Base-by-base conservation (phyloP, 345 rosid species). In the Aethionema arabicum region DNA sequence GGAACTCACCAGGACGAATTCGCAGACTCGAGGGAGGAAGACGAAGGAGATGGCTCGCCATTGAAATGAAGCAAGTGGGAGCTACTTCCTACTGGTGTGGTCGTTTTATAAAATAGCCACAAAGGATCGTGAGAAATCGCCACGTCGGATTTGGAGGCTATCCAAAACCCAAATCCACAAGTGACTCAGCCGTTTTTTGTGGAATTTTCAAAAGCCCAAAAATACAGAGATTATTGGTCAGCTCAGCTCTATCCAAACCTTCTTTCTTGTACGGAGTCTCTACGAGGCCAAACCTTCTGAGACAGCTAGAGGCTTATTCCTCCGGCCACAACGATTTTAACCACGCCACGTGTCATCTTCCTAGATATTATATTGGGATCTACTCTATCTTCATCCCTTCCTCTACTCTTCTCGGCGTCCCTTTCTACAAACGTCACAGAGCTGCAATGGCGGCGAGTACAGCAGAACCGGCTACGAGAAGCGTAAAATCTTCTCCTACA, bases 31-130 rank as follows among this genome's bases (percentile, higher is more conserved):
- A 69, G 37, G 50, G 73, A 40, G 81, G 15, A 21, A 78, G 73
- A 10, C 66, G 60, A 32, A 83, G 79, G 29, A 82, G 55, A 77
- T 78, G 70, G 52, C 51, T 65, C 62, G 84, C 68, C 93, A 84
- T 83, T 69, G 15, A 9, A 36, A 44, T 37, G 64, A 61, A 46
- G 43, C 59, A 51, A 57, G 63, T 66, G 32, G 6, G 42, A n/a
- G 39, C 52, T 38, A n/a, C n/a, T n/a, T n/a, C n/a, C n/a, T n/a
- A 41, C 47, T 70, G 64, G 63, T 69, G 35, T n/a, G 48, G 49
- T 63, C 59, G 64, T 50, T 63, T 67, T 12, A 3, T 30, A 47
- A 46, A 47, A 32, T 6, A 52, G 44, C 62, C 47, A 15, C 44
- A 65, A 55, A 14, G 43, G 47, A 27, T 40, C 5, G 54, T n/a